Evolutionary conservation across 257 asterid genomes (phyloP).

Genomic region (Leptodermis oblonga): DNA sequence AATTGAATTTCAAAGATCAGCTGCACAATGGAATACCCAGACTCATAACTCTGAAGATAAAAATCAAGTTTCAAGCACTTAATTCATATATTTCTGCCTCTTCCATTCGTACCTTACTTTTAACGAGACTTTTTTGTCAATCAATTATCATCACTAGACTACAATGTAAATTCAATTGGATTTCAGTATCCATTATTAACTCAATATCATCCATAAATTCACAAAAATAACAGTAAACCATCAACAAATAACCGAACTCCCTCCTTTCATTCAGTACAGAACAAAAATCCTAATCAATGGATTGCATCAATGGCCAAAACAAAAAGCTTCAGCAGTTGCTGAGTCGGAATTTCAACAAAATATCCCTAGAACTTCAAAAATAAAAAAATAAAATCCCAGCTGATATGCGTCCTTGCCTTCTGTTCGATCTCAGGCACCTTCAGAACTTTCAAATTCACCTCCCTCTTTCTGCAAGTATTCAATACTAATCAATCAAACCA

Average conservation of each 20-base stretch:
- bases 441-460: slow-evolving; percentile 93
- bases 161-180: neutral
- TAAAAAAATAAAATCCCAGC: neutral
- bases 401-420: slow-evolving; percentile 42
- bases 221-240: neutral
- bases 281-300: neutral
- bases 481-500: neutral
- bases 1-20: neutral
- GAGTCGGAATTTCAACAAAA: neutral
- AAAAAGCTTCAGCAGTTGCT: neutral
- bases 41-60: neutral
- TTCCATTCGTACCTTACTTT: neutral
- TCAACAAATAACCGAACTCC: neutral
- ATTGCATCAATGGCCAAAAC: neutral
- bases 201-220: neutral
- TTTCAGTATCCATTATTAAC: neutral
- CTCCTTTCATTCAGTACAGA: neutral
- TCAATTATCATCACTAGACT: slow-evolving; percentile 1
- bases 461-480: slow-evolving; percentile 71
- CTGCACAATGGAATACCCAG: neutral
- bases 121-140: neutral
- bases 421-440: slow-evolving; percentile 97
- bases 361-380: neutral
- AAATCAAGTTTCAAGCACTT: neutral
- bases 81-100: neutral